Evolutionary conservation across 2,329 filamentous ascomycete species (phyloP), one percentile per base, ranked within the genome.

Genomic region (Simplicillium sp.): DNA sequence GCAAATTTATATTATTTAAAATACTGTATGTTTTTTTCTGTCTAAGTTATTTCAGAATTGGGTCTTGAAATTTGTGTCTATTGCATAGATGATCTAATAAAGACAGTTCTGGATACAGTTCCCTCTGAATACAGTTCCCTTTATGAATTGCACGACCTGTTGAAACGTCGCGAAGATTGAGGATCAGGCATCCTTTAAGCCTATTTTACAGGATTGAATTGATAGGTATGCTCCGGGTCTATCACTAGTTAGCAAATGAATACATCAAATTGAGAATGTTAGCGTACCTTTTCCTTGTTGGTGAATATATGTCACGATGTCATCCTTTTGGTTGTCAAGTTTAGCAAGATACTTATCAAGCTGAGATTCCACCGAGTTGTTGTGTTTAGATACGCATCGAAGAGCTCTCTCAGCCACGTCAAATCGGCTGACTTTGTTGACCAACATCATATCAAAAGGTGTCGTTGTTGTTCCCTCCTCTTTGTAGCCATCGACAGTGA

Each of bases 401-500:
- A 82, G 49, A 3, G 77, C 79, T 11, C 67, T 58, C 45, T 69
- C 63, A 0, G 73, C 75, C 15, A 82, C 66, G 52, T 82, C 68
- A 48, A 72, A 84, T 34, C 78, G 62, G 14, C 70, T 78, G 2
- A 79, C 74, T 15, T 61, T 50, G 50, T 84, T 84, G 4, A 72
- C 56, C 2, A 83, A 62, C 77, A 82, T 77, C 79, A 83, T 83
- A 50, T 82, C 75, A 48, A 84, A 82, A 2, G 79, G 79, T 2
- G 78, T 83, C 0, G 78, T 84, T 1, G 79, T 83, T 39, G 66
- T 76, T 0, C 78, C 80, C 55, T 84, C 79, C 51, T 84, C 79
- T 18, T 68, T 68, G 48, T 83, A 84, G 4, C 72, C 75, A 12
- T 67, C 68, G 7, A 83, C 70, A 0, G 57, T 68, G 44, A 80